These are phyloP conservation scores for Spergularia azorica DNA, from an alignment of 179 eudicot species.

Conservation along the genomic window DNA sequence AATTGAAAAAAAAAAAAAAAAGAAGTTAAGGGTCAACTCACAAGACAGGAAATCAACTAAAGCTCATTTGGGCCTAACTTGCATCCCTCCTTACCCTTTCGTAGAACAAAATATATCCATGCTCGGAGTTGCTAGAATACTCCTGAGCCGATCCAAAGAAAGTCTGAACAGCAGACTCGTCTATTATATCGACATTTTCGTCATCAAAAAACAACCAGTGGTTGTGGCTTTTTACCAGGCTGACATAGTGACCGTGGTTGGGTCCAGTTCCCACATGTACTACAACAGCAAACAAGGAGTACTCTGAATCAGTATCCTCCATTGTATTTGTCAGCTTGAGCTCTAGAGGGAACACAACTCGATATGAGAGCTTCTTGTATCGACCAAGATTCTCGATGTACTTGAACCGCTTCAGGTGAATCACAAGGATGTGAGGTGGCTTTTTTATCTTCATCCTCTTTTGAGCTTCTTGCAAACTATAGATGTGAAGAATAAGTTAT, in stretches of 20 bases:
- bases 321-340: slow-evolving; percentile 74
- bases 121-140: slow-evolving; percentile 82
- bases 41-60: slow-evolving; percentile 9
- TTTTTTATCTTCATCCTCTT: slow-evolving; percentile 94
- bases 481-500: slow-evolving; percentile 35
- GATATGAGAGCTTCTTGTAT: slow-evolving; percentile 79
- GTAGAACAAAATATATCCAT: slow-evolving; percentile 81
- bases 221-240: slow-evolving; percentile 87
- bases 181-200: slow-evolving; percentile 84
- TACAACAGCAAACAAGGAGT: slow-evolving; percentile 80
- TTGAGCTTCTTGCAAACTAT: slow-evolving; percentile 92
- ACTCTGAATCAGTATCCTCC: slow-evolving; percentile 73
- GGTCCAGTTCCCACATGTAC: slow-evolving; percentile 93
- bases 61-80: slow-evolving; percentile 16
- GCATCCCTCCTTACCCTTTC: slow-evolving; percentile 46
- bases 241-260: slow-evolving; percentile 86
- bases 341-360: slow-evolving; percentile 87
- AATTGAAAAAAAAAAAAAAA: too few relatives aligned
- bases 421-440: slow-evolving; percentile 83
- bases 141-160: slow-evolving; percentile 87
- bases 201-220: slow-evolving; percentile 91
- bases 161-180: slow-evolving; percentile 84
- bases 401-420: slow-evolving; percentile 86
- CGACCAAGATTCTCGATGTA: slow-evolving; percentile 77
- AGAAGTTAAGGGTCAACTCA: too few relatives aligned